Evolutionary conservation across 345 rosid species (phyloP), one percentile per base, ranked within the genome.

Genomic region (Diplotaxis tenuifolia): DNA sequence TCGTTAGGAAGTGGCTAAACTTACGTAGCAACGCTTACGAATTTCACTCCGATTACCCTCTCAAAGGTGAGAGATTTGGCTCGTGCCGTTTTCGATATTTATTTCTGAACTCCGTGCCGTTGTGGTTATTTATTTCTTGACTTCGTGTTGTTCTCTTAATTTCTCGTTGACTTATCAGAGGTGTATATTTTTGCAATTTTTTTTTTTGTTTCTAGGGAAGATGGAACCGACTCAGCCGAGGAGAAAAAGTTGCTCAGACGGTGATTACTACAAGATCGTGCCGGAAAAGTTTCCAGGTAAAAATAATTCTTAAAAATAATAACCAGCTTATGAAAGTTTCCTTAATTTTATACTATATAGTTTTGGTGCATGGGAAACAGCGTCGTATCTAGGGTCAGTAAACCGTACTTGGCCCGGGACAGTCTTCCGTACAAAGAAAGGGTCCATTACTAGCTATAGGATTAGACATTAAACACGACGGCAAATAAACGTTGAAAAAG

Each of bases 1-100:
- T 90, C 42, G 98, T 71, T 25, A 82, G 83, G 54, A 93, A 91
- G 82, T 93, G 98, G 97, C 84, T 93, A 20, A 90, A 93, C 75
- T 79, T 90, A 78, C 86, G 82, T 36, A 83, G 87, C 55, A 79
- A 85, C 75, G 85, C 83, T 20, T 88, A 82, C 19, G 96, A 89
- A 78, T 93, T 85, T 73, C 84, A 86, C 56, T 86, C 96, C 2
- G 98, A 93, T 78, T 90, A 82, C 66, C 52, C 83, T 22, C 59
- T 78, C 27, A 75, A 53, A 80, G 92, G 98, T 93, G 19, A 73
- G 70, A 57, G 7, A 47, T 3, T n/a, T 21, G 23, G 0, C 73
- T 64, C 68, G 16, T 52, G 11, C 63, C 49, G 49, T 53, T 36
- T 64, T 68, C 28, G 47, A 7, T 70, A 0, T 38, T 53, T 29